A percentile compares a stretch with the other conserved stretches of the same genome.
Conservation (phyloP, 2,329 filamentous ascomycete species). For the Ophiostoma sp. region DNA sequence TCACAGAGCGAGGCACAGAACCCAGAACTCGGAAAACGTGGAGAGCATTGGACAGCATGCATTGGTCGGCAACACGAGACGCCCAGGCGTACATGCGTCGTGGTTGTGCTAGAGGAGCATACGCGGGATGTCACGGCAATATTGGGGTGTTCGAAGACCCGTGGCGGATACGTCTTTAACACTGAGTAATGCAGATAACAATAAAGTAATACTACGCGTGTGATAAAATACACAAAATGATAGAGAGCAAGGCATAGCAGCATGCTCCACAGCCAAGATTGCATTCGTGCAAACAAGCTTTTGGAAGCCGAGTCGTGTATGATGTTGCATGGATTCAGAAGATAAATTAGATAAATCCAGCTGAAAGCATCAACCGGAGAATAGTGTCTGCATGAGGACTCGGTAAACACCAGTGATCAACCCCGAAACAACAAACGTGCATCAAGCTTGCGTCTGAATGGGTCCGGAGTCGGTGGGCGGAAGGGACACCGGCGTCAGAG, state of each 20-base stretch:
- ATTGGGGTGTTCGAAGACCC: background rate
- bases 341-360: background rate
- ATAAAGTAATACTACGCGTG: background rate
- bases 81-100: background rate
- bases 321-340: background rate
- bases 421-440: constrained; percentile 1
- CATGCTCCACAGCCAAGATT: constrained; percentile 7
- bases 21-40: background rate
- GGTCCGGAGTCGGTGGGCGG: background rate
- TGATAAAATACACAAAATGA: background rate
- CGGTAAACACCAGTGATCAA: constrained; percentile 7
- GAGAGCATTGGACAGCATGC: background rate
- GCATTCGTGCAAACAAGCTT: constrained; percentile 8
- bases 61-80: background rate
- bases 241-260: background rate
- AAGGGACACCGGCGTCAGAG: too few species aligned
- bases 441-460: background rate
- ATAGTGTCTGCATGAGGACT: background rate
- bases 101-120: background rate
- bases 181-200: background rate
- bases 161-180: background rate
- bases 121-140: background rate
- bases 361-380: background rate
- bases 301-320: background rate
- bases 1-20: background rate